These are phyloP conservation scores for Eremochloa ophiuroides DNA, from an alignment of 176 grass and related monocot genomes.

Conservation along the genomic window DNA sequence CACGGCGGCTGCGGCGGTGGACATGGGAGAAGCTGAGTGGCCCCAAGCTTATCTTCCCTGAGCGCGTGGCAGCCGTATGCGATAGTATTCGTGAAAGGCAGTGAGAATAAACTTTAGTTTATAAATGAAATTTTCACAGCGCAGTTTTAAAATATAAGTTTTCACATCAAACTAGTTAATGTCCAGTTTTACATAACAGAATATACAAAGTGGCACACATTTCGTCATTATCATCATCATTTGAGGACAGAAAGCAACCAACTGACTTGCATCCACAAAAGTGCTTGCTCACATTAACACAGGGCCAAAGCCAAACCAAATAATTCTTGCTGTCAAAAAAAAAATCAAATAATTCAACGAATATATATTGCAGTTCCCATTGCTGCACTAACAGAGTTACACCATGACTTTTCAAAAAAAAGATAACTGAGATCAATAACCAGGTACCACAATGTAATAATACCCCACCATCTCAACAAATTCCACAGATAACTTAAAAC, in stretches of 20 bases:
- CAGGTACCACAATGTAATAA: not conserved
- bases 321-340: too few species aligned
- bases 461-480: conserved; percentile 3
- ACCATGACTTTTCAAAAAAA: not conserved
- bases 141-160: too few species aligned
- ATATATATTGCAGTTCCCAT: not conserved
- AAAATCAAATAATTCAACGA: not conserved
- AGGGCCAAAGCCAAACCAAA: too few species aligned
- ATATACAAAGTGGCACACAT: too few species aligned
- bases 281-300: too few species aligned
- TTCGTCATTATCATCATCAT: too few species aligned
- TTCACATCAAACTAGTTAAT: too few species aligned
- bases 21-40: conserved; percentile 4
- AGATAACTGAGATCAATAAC: not conserved
- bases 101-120: too few species aligned
- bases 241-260: too few species aligned
- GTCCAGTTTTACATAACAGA: too few species aligned
- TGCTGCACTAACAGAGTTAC: not conserved
- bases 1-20: conserved; percentile 3
- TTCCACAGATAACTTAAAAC: conserved; percentile 14
- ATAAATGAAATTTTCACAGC: too few species aligned
- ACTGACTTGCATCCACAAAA: too few species aligned
- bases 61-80: not conserved
- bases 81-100: not conserved
- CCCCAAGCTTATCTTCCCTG: not conserved